A percentile compares a stretch with the other conserved stretches of the same genome.
These are phyloP conservation scores for Sequoia sempervirens DNA, from an alignment of 75 land plant genomes.

Conservation along the genomic window DNA sequence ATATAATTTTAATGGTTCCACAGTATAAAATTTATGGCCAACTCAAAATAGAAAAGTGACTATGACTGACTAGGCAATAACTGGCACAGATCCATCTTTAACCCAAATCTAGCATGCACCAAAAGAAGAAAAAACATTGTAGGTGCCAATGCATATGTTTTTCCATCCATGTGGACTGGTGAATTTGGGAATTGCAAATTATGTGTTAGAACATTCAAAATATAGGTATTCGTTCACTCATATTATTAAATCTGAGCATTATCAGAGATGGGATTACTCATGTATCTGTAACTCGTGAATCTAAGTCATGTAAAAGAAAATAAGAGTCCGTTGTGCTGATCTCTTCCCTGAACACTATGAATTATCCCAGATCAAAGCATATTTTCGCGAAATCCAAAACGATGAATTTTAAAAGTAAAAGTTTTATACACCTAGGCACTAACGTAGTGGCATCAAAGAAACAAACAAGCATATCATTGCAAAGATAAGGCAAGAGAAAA, in stretches of 20 bases:
- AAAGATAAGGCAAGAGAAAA: not conserved
- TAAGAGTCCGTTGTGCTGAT: not conserved
- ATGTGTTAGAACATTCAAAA: not conserved
- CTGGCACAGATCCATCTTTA: not conserved
- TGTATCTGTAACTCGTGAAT: too few relatives aligned
- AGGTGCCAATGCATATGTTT: not conserved
- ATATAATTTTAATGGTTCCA: not conserved
- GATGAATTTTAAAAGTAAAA: not conserved
- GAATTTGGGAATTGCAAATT: not conserved
- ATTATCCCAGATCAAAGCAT: not conserved
- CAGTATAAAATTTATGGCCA: not conserved
- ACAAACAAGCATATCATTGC: not conserved
- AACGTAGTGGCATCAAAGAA: not conserved
- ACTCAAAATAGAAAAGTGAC: not conserved
- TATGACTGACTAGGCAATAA: not conserved
- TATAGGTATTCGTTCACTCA: not conserved
- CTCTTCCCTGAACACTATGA: not conserved
- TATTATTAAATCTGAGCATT: not conserved
- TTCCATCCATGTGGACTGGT: not conserved
- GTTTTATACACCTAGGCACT: too few relatives aligned
- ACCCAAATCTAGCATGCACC: not conserved
- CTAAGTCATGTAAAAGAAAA: not conserved
- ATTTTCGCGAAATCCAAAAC: not conserved
- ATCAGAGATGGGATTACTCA: too few relatives aligned
- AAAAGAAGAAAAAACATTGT: not conserved